These are phyloP conservation scores for Teunomyces cretensis DNA, from an alignment of 805 yeast species.

Conservation along the genomic window DNA sequence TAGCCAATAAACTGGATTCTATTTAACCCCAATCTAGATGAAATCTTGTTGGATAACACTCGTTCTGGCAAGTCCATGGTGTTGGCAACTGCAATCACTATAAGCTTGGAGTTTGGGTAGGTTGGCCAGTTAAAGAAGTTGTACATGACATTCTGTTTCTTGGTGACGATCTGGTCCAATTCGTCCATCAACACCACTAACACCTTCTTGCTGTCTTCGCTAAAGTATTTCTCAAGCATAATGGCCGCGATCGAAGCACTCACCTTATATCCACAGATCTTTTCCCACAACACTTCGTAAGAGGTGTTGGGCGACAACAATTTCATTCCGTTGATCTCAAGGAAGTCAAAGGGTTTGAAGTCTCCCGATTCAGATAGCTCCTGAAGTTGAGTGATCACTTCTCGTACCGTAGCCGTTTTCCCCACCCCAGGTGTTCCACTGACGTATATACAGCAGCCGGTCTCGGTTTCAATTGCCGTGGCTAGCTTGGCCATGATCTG, in stretches of 20 bases:
- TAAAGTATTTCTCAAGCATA: constrained; percentile 70
- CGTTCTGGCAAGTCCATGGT: constrained; percentile 97
- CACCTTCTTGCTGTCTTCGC: constrained; percentile 20
- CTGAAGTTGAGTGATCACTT: constrained; percentile 71
- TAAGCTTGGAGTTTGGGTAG: constrained; percentile 68
- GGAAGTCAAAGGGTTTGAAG: constrained; percentile 55
- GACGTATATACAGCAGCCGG: constrained; percentile 84
- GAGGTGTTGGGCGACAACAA: constrained; percentile 76
- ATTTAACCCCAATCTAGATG: constrained; percentile 85
- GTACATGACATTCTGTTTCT: constrained; percentile 83
- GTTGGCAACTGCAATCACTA: constrained; percentile 92
- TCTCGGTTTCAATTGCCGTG: constrained; percentile 62
- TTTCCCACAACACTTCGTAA: constrained; percentile 81
- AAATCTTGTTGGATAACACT: constrained; percentile 78
- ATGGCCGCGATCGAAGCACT: constrained; percentile 65
- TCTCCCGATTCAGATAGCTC: constrained; percentile 26
- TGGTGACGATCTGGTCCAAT: constrained; percentile 85
- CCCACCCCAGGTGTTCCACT: constrained; percentile 99
- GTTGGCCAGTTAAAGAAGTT: constrained; percentile 98
- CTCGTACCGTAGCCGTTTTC: constrained; percentile 89
- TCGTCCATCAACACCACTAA: constrained; percentile 86
- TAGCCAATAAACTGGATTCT: constrained; percentile 90
- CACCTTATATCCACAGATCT: constrained; percentile 56
- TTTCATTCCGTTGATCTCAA: constrained; percentile 91
- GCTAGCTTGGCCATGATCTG: constrained; percentile 68